Base-by-base conservation (phyloP, 2,329 filamentous ascomycete species). In the Colletotrichum sp. region DNA sequence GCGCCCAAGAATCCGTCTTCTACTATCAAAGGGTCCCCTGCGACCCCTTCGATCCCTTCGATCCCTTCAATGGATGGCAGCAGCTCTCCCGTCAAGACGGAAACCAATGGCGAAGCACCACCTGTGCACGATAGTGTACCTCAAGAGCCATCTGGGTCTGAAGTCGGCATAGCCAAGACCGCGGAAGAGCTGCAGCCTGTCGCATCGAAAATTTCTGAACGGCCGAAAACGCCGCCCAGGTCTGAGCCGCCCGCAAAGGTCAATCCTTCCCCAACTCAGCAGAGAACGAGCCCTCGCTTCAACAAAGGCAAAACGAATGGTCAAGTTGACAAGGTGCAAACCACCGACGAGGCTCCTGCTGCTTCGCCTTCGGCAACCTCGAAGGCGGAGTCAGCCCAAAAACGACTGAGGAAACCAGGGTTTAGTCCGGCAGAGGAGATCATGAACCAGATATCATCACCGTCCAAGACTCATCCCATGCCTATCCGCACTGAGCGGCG, bases 1-100 rank as follows among this genome's bases (percentile, higher is more conserved):
- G 74, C 77, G 34, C 63, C 73, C 21, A 76, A 79, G 55, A 65
- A 73, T 26, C 69, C 63, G 64, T 75, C 70, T 43, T 75, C 73
- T 32, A 75, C 70, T 21, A 63, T 69, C 21, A 75, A 65, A 56
- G 73, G 73, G 28, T 73, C 69, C 18, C 70, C 69, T 21, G 30
- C 12, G n/a, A 21, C 7, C 13, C 69, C 69, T n/a, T 21, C 24
- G n/a, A 24, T 7, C 13, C 70, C 69, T 21, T 24, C 24, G 16
- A 24, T 14, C 18, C 24, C 52, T 9, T 16, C 38, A 18, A 48
- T 34, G 18, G 14, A 43, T 21, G 32, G 32, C 56, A 43, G 52
- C 69, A 74, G 61, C 18, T 32, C 61, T 13, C 26, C 61, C 6
- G 28, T 34, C 5, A 64, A 69, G 24, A n/a, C 10, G 36, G 48